phyloP scores from a whole-genome alignment of 148 eudicot species.

The Oxyria digyna region DNA sequence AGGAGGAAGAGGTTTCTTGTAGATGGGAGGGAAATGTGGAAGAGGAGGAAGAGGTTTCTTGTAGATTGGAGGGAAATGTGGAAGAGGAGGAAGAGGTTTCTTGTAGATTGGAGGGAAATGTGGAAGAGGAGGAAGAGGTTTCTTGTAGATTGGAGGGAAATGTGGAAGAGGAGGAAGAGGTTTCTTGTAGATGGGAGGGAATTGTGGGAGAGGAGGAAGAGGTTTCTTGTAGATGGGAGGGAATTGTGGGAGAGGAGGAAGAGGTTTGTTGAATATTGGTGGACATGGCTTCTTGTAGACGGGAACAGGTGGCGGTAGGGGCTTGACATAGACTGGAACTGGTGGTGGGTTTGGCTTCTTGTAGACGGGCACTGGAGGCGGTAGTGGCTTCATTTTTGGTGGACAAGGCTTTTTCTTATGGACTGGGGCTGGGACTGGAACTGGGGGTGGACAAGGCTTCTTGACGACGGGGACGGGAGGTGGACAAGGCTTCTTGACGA shows the following conservation, averaged over 20 bases:
- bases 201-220: conserved; percentile 7
- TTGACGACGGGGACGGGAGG: conserved; percentile 22
- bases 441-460: conserved; percentile 5
- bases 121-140: conserved; percentile 5
- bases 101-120: neutral
- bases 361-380: conserved; percentile 1
- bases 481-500: conserved; percentile 9
- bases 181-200: neutral
- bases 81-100: conserved; percentile 7
- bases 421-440: conserved; percentile 14
- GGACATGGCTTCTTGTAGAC: neutral
- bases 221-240: conserved; percentile 19
- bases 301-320: neutral
- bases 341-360: conserved; percentile 10
- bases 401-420: neutral
- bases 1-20: neutral
- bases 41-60: conserved; percentile 17
- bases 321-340: neutral
- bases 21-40: conserved; percentile 14
- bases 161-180: conserved; percentile 8
- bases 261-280: conserved; percentile 16
- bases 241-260: neutral
- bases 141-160: conserved; percentile 19
- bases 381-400: neutral
- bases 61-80: conserved; percentile 17